A percentile compares a stretch with the other conserved stretches of the same genome.
phyloP scores from a whole-genome alignment of 2,329 filamentous ascomycete genomes.

The Diaporthe sp. region DNA sequence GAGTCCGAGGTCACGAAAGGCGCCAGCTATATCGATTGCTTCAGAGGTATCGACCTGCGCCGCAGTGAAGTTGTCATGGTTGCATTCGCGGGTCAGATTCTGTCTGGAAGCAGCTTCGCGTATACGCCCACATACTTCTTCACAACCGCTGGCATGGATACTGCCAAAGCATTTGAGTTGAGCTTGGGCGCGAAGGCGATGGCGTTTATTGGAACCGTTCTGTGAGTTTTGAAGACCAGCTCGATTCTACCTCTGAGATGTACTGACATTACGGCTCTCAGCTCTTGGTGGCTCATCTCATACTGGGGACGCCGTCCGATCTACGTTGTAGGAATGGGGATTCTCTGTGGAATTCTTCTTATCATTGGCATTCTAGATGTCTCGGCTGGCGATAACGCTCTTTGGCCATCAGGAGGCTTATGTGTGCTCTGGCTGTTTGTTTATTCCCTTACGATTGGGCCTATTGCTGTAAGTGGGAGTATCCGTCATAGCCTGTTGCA shows the following conservation, averaged over 20 bases:
- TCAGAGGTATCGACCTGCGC: constrained; percentile 56
- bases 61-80: constrained; percentile 54
- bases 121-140: constrained; percentile 59
- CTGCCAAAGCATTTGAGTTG: constrained; percentile 51
- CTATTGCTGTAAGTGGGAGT: not conserved
- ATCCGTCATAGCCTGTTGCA: accelerated
- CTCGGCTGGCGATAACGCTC: not conserved
- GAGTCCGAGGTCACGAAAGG: constrained; percentile 52
- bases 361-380: constrained; percentile 17
- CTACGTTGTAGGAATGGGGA: constrained; percentile 3
- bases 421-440: constrained; percentile 13
- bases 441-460: constrained; percentile 13
- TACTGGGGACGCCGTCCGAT: constrained; percentile 26
- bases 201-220: constrained; percentile 59
- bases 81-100: constrained; percentile 51
- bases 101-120: constrained; percentile 53
- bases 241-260: accelerated
- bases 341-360: not conserved
- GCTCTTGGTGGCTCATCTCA: constrained; percentile 24
- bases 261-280: not conserved
- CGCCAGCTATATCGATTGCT: constrained; percentile 57
- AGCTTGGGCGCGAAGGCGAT: constrained; percentile 56
- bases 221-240: constrained; percentile 53
- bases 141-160: constrained; percentile 52
- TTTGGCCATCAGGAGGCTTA: constrained; percentile 12